A percentile compares a stretch with the other conserved stretches of the same genome.
These are phyloP conservation scores for Medicago lupulina DNA, from an alignment of 306 rosid species.

Conservation along the genomic window DNA sequence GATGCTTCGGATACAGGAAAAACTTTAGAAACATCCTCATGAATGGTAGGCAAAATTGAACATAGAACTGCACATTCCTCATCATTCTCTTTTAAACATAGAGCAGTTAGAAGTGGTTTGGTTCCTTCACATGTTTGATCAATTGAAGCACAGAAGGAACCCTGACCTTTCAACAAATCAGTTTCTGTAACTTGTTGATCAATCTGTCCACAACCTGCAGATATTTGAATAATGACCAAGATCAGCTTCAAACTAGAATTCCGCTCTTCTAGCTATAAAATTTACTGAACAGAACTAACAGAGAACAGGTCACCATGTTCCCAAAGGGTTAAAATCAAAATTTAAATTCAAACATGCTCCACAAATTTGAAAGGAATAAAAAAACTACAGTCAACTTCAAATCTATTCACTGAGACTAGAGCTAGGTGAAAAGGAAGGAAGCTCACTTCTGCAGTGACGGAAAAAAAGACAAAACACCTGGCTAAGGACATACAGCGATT, in stretches of 20 bases:
- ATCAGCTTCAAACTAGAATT: constrained; percentile 30
- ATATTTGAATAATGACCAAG: constrained; percentile 41
- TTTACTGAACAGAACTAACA: constrained; percentile 23
- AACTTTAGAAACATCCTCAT: constrained; percentile 53
- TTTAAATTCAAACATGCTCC: not conserved
- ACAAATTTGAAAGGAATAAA: not conserved
- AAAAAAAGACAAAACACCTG: not conserved
- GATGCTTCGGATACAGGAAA: constrained; percentile 46
- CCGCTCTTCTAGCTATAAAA: constrained; percentile 4
- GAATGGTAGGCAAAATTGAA: constrained; percentile 53
- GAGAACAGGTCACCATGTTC: not conserved
- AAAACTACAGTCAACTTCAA: not conserved
- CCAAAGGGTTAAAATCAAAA: constrained; percentile 23
- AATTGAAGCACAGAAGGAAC: constrained; percentile 45
- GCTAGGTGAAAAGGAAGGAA: not conserved
- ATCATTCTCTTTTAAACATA: constrained; percentile 54
- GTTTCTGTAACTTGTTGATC: constrained; percentile 54
- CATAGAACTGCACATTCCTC: constrained; percentile 52
- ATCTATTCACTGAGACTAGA: not conserved
- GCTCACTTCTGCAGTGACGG: not conserved
- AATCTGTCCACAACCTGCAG: constrained; percentile 57
- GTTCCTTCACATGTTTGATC: constrained; percentile 57
- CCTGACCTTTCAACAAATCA: constrained; percentile 44
- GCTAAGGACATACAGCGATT: not conserved
- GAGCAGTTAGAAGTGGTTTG: constrained; percentile 49